Percentiles rank a stretch among this genome's conserved stretches.
phyloP scores from a whole-genome alignment of 2,329 filamentous ascomycete species.

The Aspergillus persii region DNA sequence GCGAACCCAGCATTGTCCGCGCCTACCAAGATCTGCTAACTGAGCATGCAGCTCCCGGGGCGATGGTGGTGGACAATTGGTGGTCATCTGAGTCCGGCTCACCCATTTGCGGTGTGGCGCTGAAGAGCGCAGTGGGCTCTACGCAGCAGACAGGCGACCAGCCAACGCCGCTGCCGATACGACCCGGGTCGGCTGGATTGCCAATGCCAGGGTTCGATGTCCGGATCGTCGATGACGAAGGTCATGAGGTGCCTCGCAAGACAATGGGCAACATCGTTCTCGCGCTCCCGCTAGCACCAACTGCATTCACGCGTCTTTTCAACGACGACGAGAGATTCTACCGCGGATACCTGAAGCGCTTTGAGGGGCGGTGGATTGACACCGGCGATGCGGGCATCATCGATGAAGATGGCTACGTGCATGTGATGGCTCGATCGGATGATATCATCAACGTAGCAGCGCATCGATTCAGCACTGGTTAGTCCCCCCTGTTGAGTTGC shows the following conservation, averaged over 20 bases:
- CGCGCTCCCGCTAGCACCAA: slow-evolving; percentile 76
- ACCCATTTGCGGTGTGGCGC: slow-evolving; percentile 64
- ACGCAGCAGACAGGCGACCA: slow-evolving; percentile 24
- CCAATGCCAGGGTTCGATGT: slow-evolving; percentile 91
- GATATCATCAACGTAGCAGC: slow-evolving; percentile 96
- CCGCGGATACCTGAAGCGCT: slow-evolving; percentile 78
- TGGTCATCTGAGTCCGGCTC: slow-evolving; percentile 71
- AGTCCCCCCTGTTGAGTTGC: slow-evolving; percentile 22
- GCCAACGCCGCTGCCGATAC: slow-evolving; percentile 59
- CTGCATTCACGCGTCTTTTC: slow-evolving; percentile 83
- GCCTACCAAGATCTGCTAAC: slow-evolving; percentile 74
- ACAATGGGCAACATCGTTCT: slow-evolving; percentile 92
- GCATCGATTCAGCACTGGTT: slow-evolving; percentile 83
- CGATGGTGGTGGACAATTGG: slow-evolving; percentile 69
- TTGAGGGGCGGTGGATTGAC: slow-evolving; percentile 79
- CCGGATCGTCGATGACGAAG: slow-evolving; percentile 75
- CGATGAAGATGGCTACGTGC: slow-evolving; percentile 67
- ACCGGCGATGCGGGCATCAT: slow-evolving; percentile 89
- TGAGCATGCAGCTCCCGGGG: slow-evolving; percentile 62
- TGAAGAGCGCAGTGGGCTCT: slow-evolving; percentile 60
- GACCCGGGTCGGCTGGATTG: slow-evolving; percentile 84
- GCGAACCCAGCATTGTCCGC: slow-evolving; percentile 79
- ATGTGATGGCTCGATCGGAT: slow-evolving; percentile 66
- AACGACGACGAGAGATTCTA: slow-evolving; percentile 83
- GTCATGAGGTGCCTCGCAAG: slow-evolving; percentile 66